These are phyloP conservation scores for Byssothecium circinans DNA, from an alignment of 2,329 filamentous ascomycete genomes.

Conservation along the genomic window DNA sequence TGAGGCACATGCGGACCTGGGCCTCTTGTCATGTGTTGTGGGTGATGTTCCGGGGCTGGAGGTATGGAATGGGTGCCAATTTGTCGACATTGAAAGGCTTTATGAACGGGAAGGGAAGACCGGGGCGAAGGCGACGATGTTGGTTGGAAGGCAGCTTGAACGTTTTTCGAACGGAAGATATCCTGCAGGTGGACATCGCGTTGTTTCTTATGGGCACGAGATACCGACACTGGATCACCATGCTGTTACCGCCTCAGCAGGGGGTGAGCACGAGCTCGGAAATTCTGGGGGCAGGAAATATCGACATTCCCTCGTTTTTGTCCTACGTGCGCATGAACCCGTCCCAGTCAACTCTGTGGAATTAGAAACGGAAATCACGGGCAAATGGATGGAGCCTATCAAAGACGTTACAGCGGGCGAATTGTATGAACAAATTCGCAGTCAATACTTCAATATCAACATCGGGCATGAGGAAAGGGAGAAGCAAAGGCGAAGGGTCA, in stretches of 20 bases:
- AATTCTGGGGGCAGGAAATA: conserved; percentile 15
- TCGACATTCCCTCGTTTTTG: conserved; percentile 42
- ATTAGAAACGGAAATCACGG: conserved; percentile 35
- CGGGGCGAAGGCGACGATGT: conserved; percentile 26
- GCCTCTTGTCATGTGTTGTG: conserved; percentile 37
- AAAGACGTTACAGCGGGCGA: conserved; percentile 29
- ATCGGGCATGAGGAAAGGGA: conserved; percentile 34
- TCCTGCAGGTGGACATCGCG: conserved; percentile 37
- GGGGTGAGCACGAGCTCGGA: not conserved
- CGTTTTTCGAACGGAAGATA: conserved; percentile 30
- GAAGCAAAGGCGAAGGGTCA: conserved; percentile 28
- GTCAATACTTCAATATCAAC: conserved; percentile 43
- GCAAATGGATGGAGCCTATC: conserved; percentile 28
- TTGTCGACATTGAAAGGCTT: conserved; percentile 31
- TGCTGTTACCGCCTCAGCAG: not conserved
- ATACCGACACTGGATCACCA: not conserved
- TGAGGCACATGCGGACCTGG: conserved; percentile 42
- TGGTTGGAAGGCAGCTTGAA: conserved; percentile 37
- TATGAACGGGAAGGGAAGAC: conserved; percentile 10
- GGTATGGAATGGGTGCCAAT: conserved; percentile 33
- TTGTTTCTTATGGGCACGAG: conserved; percentile 35
- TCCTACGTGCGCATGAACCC: conserved; percentile 37
- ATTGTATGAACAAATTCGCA: conserved; percentile 34
- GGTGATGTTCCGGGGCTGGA: conserved; percentile 42
- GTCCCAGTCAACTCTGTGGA: conserved; percentile 26